Base-by-base conservation (phyloP, 2,329 filamentous ascomycete species). In the Colletotrichum sp. region DNA sequence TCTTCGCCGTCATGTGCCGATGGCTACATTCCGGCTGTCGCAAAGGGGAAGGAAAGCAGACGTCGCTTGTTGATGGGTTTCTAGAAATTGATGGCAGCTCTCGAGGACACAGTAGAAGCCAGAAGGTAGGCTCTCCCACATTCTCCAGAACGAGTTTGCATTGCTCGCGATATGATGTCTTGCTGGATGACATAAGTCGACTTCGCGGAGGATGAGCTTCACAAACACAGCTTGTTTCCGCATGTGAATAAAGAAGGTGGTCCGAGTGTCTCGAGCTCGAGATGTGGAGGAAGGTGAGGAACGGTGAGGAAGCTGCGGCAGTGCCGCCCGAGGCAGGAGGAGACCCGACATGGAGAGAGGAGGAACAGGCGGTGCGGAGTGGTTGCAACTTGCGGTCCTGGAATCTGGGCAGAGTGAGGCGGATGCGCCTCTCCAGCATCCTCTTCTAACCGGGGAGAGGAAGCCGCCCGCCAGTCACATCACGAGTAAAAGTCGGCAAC, bases 401-500 rank as follows among this genome's bases (percentile, higher is more conserved):
- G 65, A 21, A 30, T 30, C 44, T 55, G 18, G 67, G 63, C 68
- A 69, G 69, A 76, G 73, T 73, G 69, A 76, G 74, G 74, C 71
- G 65, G 64, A 59, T 72, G 70, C 63, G 59, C 39, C n/a, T 68
- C 21, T 59, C 69, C 57, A 60, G 28, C 26, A 32, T 69, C 21
- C 69, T 64, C 52, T 68, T 36, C 55, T 72, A 32, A 52, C 26
- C 12, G 39, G 39, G 39, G 16, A 73, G 9, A 65, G 59, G 49
- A 36, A 68, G 16, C n/a, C 28, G 57, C 32, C 65, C 44, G n/a
- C n/a, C 74, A 76, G 64, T 76, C 64, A 65, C 49, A 62, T 69
- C 34, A 69, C 71, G 34, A 73, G 64, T 34, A 69, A 66, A 74
- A 74, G 62, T 71, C 49, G 65, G 71, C 70, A 57, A 34, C 32